Evolutionary conservation across 2,329 filamentous ascomycete species (phyloP).

Genomic region (Colletotrichum liriopes): DNA sequence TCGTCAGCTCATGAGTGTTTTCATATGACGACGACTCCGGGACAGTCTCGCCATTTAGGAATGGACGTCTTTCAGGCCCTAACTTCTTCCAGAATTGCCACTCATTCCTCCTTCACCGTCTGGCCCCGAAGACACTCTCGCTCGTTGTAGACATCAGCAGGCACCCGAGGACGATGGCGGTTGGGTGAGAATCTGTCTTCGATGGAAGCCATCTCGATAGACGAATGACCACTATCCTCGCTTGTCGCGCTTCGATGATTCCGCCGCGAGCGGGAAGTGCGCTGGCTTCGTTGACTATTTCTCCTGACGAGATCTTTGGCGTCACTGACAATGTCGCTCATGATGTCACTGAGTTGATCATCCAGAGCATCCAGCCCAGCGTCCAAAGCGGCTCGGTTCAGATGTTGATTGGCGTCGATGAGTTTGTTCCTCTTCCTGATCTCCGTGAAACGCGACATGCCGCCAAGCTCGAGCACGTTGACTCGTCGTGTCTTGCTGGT

Average conservation of each 20-base stretch:
- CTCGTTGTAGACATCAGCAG: constrained; percentile 48
- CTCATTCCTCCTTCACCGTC: constrained; percentile 53
- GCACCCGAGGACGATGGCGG: constrained; percentile 44
- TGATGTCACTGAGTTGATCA: constrained; percentile 55
- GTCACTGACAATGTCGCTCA: constrained; percentile 53
- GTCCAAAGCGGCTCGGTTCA: constrained; percentile 55
- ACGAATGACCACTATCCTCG: constrained; percentile 41
- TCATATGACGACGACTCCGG: background rate
- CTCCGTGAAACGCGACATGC: constrained; percentile 80
- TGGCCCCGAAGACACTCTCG: constrained; percentile 57
- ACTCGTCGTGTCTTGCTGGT: constrained; percentile 78
- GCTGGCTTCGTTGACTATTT: constrained; percentile 30
- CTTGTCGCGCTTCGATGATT: constrained; percentile 37
- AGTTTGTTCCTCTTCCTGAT: constrained; percentile 75
- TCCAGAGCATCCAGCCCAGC: constrained; percentile 56
- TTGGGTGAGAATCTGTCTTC: constrained; percentile 40
- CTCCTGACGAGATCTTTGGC: constrained; percentile 49
- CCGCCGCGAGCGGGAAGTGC: constrained; percentile 8
- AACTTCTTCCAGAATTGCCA: constrained; percentile 5
- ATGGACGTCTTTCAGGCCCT: constrained; percentile 28
- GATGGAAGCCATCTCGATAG: constrained; percentile 50
- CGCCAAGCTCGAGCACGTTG: constrained; percentile 80
- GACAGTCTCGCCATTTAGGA: background rate
- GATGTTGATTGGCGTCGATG: constrained; percentile 61
- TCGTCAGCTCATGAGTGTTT: background rate